Evolutionary conservation across 2,329 filamentous ascomycete species (phyloP).

Genomic region (Hysterium pulicare): DNA sequence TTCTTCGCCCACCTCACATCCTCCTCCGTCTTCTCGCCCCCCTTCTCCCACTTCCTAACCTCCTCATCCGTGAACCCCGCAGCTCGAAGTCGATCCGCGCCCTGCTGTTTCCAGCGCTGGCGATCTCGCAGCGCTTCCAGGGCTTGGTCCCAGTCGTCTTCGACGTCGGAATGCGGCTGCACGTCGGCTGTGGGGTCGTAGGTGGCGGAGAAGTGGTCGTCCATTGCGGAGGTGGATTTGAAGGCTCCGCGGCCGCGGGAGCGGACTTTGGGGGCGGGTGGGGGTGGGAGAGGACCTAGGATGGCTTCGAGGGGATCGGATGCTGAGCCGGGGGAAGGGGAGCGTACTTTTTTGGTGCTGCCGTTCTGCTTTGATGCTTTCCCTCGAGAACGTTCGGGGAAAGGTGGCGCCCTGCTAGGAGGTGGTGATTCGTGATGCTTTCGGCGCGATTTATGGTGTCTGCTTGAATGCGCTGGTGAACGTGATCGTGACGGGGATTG

Average conservation of each 20-base stretch:
- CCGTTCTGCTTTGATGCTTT: neutral
- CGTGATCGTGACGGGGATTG: conserved; percentile 10
- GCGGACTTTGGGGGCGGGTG: conserved; percentile 42
- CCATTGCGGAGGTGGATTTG: conserved; percentile 64
- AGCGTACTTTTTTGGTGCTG: neutral
- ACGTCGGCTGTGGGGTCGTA: conserved; percentile 61
- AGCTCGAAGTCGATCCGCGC: conserved; percentile 69
- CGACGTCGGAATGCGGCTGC: conserved; percentile 45
- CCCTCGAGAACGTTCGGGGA: conserved; percentile 1
- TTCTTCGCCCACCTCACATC: conserved; percentile 70
- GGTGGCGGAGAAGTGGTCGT: conserved; percentile 70
- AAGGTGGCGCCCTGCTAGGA: neutral
- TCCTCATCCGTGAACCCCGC: conserved; percentile 77
- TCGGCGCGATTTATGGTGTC: conserved; percentile 4
- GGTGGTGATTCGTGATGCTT: conserved; percentile 8
- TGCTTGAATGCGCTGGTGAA: conserved; percentile 11
- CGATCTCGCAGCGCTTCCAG: conserved; percentile 76
- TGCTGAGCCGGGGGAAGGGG: conserved; percentile 25
- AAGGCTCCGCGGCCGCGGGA: conserved; percentile 70
- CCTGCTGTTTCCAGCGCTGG: conserved; percentile 71
- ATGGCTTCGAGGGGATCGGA: conserved; percentile 74
- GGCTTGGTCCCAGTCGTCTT: conserved; percentile 74
- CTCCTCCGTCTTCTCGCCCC: conserved; percentile 58
- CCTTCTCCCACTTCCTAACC: conserved; percentile 68
- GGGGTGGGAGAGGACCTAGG: conserved; percentile 68